Conservation (phyloP, 1,284 basidiomycete species). For the Puccinia hordei region DNA sequence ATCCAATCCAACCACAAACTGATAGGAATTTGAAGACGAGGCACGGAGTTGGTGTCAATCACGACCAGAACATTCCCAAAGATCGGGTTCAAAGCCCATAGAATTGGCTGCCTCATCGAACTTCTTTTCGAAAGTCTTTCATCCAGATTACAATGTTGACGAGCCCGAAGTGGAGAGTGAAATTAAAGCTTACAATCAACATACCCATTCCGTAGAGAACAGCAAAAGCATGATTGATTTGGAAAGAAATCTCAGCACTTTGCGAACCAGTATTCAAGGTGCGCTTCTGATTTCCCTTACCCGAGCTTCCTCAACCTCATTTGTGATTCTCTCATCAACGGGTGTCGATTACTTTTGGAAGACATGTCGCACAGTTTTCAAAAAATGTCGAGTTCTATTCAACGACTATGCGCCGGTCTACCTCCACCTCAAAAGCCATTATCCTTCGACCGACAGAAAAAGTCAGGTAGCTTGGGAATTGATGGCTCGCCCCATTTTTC, state of each 20-base stretch:
- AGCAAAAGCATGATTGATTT: constrained; percentile 17
- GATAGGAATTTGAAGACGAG: constrained; percentile 40
- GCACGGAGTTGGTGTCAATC: constrained; percentile 9
- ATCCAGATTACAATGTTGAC: constrained; percentile 50
- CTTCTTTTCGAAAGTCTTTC: constrained; percentile 48
- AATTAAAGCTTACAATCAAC: constrained; percentile 17
- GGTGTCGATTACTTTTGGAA: not conserved
- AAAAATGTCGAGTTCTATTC: constrained; percentile 15
- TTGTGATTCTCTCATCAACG: not conserved
- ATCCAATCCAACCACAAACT: not conserved
- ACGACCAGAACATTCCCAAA: not conserved
- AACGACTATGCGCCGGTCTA: constrained; percentile 22
- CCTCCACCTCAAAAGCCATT: constrained; percentile 9
- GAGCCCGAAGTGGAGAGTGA: not conserved
- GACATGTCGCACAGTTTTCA: constrained; percentile 30
- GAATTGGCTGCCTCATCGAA: not conserved
- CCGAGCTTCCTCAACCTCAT: not conserved
- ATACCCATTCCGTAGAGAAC: constrained; percentile 27
- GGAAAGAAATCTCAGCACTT: constrained; percentile 17
- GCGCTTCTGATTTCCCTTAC: not conserved
- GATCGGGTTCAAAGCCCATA: not conserved
- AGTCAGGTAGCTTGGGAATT: not conserved
- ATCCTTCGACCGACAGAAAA: not conserved
- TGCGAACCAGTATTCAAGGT: constrained; percentile 42
- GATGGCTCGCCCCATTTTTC: not conserved